These are phyloP conservation scores for Cercospora brassicicola DNA, from an alignment of 2,329 filamentous ascomycete genomes.

Conservation along the genomic window DNA sequence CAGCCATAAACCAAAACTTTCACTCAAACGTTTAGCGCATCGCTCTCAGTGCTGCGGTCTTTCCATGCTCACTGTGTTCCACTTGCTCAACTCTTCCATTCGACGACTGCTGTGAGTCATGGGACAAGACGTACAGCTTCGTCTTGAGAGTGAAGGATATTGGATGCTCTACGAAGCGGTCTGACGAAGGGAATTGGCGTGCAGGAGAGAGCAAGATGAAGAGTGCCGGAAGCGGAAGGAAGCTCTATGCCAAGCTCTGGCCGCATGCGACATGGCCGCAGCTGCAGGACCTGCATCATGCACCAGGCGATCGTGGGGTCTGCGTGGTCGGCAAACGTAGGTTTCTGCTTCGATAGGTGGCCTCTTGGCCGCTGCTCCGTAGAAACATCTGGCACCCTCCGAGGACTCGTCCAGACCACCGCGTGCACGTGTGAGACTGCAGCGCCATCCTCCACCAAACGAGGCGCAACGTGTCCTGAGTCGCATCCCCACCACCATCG, in stretches of 20 bases:
- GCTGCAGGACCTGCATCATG: constrained; percentile 2
- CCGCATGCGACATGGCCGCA: background rate
- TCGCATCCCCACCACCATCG: background rate
- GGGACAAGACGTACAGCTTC: background rate
- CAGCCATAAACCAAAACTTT: background rate
- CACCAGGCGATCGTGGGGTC: constrained; percentile 2
- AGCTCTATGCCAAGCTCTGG: background rate
- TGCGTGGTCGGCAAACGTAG: background rate
- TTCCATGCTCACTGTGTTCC: background rate
- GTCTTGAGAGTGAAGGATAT: background rate
- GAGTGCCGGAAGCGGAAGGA: background rate
- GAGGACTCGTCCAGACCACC: background rate
- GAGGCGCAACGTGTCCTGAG: background rate
- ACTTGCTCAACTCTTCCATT: background rate
- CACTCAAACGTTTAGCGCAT: background rate
- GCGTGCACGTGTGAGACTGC: background rate
- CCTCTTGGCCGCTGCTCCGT: background rate
- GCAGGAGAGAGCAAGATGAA: background rate
- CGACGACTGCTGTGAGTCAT: background rate
- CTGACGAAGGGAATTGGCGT: background rate
- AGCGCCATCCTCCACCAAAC: background rate
- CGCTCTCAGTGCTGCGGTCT: background rate
- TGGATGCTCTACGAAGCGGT: background rate
- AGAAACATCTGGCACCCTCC: background rate
- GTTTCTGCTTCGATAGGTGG: constrained; percentile 5